phyloP scores from a whole-genome alignment of 345 rosid genomes.

The Alliaria petiolata region DNA sequence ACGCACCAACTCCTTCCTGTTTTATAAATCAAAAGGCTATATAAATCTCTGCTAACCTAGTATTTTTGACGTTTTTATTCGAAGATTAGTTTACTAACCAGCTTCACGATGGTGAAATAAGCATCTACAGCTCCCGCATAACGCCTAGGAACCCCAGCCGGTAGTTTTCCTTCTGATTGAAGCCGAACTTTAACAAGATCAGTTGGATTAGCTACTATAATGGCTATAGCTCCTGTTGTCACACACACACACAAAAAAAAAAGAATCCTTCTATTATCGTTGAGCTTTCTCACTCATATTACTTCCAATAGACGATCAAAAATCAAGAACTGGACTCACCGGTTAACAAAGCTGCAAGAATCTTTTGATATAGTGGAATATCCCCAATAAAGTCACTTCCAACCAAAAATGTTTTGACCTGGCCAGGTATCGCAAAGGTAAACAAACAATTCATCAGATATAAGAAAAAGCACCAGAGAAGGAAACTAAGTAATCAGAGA shows the following conservation, averaged over 20 bases:
- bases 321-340: constrained; percentile 44
- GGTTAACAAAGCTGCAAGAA: constrained; percentile 84
- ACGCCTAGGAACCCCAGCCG: constrained; percentile 81
- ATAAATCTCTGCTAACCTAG: not conserved
- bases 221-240: constrained; percentile 83
- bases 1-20: constrained; percentile 81
- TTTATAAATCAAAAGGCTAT: not conserved
- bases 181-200: constrained; percentile 95
- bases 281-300: not conserved
- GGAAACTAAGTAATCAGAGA: constrained; percentile 6
- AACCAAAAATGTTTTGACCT: constrained; percentile 87
- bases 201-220: constrained; percentile 88
- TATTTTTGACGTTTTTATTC: not conserved
- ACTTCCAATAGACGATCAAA: not conserved
- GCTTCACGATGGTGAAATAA: constrained; percentile 67
- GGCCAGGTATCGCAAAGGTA: constrained; percentile 24
- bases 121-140: constrained; percentile 89
- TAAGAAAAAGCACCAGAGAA: not conserved
- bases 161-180: constrained; percentile 91
- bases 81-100: constrained; percentile 42
- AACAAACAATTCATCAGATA: not conserved
- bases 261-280: not conserved
- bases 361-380: constrained; percentile 76
- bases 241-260: not conserved
- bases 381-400: constrained; percentile 78